Conservation (phyloP, 176 grass and related monocot species). For the Carex littledalei region DNA sequence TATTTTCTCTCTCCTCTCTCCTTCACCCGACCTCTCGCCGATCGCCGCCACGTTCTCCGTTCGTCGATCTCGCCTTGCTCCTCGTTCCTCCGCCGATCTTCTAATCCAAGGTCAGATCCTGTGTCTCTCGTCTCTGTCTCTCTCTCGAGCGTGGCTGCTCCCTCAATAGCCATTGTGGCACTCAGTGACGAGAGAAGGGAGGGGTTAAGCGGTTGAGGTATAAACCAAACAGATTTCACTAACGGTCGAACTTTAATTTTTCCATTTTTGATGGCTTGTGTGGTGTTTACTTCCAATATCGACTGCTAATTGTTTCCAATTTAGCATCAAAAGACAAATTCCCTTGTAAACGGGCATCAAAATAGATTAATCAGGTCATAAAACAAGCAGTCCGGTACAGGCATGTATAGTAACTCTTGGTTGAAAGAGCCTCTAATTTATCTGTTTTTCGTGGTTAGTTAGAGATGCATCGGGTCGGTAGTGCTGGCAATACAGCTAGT, state of each 20-base stretch:
- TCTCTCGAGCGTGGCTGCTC: background rate
- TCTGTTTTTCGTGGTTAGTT: constrained; percentile 26
- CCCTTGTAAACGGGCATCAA: background rate
- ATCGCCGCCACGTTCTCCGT: constrained; percentile 11
- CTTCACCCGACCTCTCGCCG: constrained; percentile 6
- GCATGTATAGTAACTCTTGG: background rate
- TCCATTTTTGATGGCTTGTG: background rate
- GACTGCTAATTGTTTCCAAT: constrained; percentile 8
- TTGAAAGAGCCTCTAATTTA: background rate
- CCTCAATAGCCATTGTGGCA: background rate
- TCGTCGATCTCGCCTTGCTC: background rate
- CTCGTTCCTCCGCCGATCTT: constrained; percentile 8
- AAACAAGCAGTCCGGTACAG: background rate
- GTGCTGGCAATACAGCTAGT: constrained; percentile 56
- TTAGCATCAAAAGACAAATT: background rate
- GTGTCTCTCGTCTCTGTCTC: background rate
- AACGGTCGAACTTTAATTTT: background rate
- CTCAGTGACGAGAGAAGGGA: background rate
- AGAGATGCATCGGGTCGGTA: constrained; percentile 92
- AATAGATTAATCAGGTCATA: background rate
- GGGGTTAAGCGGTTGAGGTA: background rate
- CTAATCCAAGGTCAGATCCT: constrained; percentile 22
- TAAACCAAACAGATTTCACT: background rate
- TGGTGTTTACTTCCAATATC: background rate
- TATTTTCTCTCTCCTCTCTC: background rate